Percentiles rank a stretch among this genome's conserved stretches.
phyloP scores from a whole-genome alignment of 1,284 basidiomycete genomes.

The Malassezia psittaci region DNA sequence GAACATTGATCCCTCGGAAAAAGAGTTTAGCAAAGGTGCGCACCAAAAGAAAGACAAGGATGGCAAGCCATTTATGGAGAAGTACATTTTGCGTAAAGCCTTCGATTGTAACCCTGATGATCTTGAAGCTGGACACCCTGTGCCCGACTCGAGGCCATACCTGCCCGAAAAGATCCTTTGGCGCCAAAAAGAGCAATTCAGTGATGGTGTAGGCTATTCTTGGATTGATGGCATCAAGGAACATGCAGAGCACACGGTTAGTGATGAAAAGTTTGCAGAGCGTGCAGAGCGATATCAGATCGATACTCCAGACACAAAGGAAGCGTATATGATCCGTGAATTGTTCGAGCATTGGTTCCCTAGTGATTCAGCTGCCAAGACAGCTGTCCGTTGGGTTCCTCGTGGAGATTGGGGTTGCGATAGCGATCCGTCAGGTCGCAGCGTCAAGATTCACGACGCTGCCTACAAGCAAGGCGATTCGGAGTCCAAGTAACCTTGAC shows the following conservation, averaged over 20 bases:
- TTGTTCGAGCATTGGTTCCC: slow-evolving; percentile 73
- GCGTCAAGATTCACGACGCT: slow-evolving; percentile 87
- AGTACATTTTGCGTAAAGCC: slow-evolving; percentile 92
- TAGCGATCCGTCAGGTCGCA: slow-evolving; percentile 83
- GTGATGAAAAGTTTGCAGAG: slow-evolving; percentile 71
- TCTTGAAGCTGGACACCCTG: slow-evolving; percentile 53
- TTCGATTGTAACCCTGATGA: slow-evolving; percentile 74
- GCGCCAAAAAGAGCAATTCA: slow-evolving; percentile 99
- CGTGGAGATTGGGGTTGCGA: slow-evolving; percentile 93
- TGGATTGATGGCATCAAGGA: slow-evolving; percentile 99
- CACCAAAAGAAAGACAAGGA: slow-evolving; percentile 61
- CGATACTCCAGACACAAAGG: slow-evolving; percentile 88
- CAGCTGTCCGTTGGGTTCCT: slow-evolving; percentile 58
- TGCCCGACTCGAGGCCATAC: slow-evolving; percentile 56
- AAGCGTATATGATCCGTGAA: slow-evolving; percentile 89
- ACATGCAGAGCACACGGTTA: slow-evolving; percentile 64
- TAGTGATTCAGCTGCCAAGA: slow-evolving; percentile 70
- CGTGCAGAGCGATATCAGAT: slow-evolving; percentile 66
- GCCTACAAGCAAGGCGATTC: slow-evolving; percentile 56
- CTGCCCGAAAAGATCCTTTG: slow-evolving; percentile 88
- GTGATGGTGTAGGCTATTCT: slow-evolving; percentile 96
- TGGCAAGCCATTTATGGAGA: slow-evolving; percentile 47
- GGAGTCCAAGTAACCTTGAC: not conserved
- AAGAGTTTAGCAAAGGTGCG: slow-evolving; percentile 78
- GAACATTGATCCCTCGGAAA: slow-evolving; percentile 77